phyloP scores from a whole-genome alignment of 371 early-diverging fungal species.

The Fennellomyces sp. region DNA sequence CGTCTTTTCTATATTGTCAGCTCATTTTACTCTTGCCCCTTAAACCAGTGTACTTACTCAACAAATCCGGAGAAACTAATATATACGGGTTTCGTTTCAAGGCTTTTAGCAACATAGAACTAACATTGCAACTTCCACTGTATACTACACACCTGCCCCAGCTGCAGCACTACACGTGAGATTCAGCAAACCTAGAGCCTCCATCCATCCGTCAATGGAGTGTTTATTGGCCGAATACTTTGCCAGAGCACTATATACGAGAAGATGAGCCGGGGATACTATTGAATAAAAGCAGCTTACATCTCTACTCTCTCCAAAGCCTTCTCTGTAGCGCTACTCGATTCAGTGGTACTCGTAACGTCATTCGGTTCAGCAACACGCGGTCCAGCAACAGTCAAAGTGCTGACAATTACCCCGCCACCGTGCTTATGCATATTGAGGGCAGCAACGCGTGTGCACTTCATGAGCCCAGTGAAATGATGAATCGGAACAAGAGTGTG shows the following conservation, averaged over 20 bases:
- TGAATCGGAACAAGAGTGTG: not conserved
- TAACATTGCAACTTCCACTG: no score
- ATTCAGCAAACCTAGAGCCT: slow-evolving; percentile 14
- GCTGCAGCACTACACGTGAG: slow-evolving; percentile 35
- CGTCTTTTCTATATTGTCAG: no score
- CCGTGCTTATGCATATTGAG: slow-evolving; percentile 40
- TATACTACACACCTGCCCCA: slow-evolving; percentile 30
- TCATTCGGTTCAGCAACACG: no score
- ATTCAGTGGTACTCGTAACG: no score
- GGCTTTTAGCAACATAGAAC: no score
- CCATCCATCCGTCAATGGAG: slow-evolving; percentile 26
- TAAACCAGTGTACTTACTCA: slow-evolving; percentile 27
- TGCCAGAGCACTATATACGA: no score
- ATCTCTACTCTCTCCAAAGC: no score
- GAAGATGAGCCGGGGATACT: no score
- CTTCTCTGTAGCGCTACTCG: no score
- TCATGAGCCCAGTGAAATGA: slow-evolving; percentile 1
- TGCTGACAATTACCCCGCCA: slow-evolving; percentile 40
- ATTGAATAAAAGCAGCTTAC: no score
- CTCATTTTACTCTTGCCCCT: no score
- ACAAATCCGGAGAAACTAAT: slow-evolving; percentile 20
- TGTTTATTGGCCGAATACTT: slow-evolving; percentile 27
- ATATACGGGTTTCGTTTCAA: no score
- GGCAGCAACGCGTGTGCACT: slow-evolving; percentile 35
- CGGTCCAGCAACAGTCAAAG: slow-evolving; percentile 13